These are phyloP conservation scores for Vitis hybrid DNA, from an alignment of 177 flowering plant genomes.

Conservation along the genomic window DNA sequence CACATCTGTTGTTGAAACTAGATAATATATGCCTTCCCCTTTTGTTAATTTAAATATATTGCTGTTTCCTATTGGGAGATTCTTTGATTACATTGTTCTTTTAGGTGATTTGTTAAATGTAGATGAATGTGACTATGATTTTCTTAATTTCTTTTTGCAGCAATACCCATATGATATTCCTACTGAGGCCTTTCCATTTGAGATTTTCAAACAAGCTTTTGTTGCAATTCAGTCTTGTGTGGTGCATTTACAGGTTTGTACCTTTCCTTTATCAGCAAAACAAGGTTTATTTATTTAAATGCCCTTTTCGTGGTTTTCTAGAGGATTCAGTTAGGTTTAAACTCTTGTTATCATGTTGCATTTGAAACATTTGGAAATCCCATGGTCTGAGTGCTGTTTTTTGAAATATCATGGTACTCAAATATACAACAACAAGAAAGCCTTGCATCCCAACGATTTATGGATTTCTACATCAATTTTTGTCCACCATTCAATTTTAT, in stretches of 20 bases:
- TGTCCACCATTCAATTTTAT: too few species aligned
- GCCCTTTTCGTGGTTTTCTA: background rate
- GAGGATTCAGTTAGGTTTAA: background rate
- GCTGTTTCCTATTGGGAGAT: background rate
- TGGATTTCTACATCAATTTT: too few species aligned
- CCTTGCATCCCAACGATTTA: too few species aligned
- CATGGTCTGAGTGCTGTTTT: background rate
- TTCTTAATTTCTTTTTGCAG: conserved; percentile 43
- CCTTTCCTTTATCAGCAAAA: background rate
- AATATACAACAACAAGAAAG: background rate
- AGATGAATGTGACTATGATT: conserved; percentile 2
- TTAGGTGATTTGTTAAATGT: conserved; percentile 1
- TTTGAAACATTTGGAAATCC: background rate
- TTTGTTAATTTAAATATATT: background rate
- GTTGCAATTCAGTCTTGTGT: conserved; percentile 99
- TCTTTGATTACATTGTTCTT: too few species aligned
- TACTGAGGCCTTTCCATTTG: conserved; percentile 95
- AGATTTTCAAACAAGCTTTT: conserved; percentile 99
- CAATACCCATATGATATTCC: conserved; percentile 99
- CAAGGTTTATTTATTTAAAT: background rate
- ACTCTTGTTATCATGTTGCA: background rate
- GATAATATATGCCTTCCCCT: background rate
- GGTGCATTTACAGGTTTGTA: conserved; percentile 92
- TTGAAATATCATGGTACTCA: background rate
- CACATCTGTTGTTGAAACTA: background rate